Base-by-base conservation (phyloP, 1,284 basidiomycete genomes). In the Melampsora medusae region DNA sequence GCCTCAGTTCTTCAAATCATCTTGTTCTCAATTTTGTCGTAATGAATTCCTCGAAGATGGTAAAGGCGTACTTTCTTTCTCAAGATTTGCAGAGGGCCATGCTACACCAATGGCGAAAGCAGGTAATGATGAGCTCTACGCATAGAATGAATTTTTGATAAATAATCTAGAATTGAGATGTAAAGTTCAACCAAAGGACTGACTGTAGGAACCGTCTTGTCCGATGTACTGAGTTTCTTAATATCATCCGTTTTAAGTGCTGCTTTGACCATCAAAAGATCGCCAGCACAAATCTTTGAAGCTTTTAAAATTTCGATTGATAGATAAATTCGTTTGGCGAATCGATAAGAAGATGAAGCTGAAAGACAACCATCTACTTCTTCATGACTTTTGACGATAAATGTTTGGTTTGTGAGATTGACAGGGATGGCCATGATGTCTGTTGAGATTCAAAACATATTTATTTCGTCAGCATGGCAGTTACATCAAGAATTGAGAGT, bases 101-200 rank as follows among this genome's bases (percentile, higher is more conserved):
- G 50, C 50, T 33, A 59, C 53, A 22, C 68, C 68, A n/a, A 69
- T 69, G n/a, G 68, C 56, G 33, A 69, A 69, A 25, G 22, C 19
- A 5, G 28, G 50, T 22, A 35, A 31, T 48, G 42, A 31, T 48
- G 65, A 22, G 25, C 19, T 50, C 46, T 48, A 14, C 4, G 53
- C 9, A 9, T n/a, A 56, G 53, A 56, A 35, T 28, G 19, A 62
- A n/a, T 33, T 19, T 62, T 62, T 33, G 28, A 62, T 19, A 31
- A 56, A n/a, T n/a, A 17, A 56, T 56, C 19, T n/a, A n/a, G 22
- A 16, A 28, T 12, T 56, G 19, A 16, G 28, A 56, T 22, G 53
- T 28, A 59, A n/a, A 17, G 22, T 28, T 25, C 28, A 7, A 14
- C 25, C 0, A 56, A 68, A 56, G 16, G 22, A 50, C 56, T 38